Evolutionary conservation across 768 basidiomycete genomes (phyloP).

Genomic region (Phaeotremella skinneri): DNA sequence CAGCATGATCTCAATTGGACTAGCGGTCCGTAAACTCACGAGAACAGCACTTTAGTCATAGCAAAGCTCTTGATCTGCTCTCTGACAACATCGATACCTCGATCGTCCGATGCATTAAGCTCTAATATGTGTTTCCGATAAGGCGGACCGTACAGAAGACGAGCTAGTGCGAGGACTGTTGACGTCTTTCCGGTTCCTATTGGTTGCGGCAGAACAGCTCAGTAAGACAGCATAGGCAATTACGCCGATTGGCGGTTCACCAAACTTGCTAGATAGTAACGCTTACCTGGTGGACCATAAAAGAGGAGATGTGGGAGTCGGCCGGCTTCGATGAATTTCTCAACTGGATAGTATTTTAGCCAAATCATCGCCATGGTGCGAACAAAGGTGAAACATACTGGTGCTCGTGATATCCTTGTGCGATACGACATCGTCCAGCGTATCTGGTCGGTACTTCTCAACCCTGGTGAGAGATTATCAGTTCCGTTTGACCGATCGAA

Average conservation of each 20-base stretch:
- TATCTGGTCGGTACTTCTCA: constrained; percentile 92
- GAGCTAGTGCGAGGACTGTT: constrained; percentile 90
- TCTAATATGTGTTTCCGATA: constrained; percentile 92
- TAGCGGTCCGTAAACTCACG: constrained; percentile 38
- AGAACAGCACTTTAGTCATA: constrained; percentile 78
- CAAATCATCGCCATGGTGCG: neutral
- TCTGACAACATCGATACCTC: constrained; percentile 96
- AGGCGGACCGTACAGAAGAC: constrained; percentile 83
- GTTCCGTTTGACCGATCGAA: neutral
- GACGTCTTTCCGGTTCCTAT: constrained; percentile 87
- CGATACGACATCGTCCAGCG: constrained; percentile 90
- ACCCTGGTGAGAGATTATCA: constrained; percentile 62
- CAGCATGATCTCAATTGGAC: neutral
- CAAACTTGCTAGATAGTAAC: neutral
- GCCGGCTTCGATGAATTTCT: constrained; percentile 93
- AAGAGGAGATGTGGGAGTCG: constrained; percentile 90
- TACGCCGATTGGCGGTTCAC: neutral
- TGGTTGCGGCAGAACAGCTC: neutral
- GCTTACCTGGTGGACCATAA: constrained; percentile 85
- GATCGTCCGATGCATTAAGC: constrained; percentile 96
- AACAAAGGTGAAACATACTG: constrained; percentile 61
- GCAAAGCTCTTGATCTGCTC: constrained; percentile 99
- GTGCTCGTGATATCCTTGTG: constrained; percentile 93
- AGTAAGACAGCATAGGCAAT: constrained; percentile 1
- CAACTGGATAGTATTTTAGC: constrained; percentile 60